phyloP scores from a whole-genome alignment of 2,329 filamentous ascomycete species.

The Aspergillus jensenii region DNA sequence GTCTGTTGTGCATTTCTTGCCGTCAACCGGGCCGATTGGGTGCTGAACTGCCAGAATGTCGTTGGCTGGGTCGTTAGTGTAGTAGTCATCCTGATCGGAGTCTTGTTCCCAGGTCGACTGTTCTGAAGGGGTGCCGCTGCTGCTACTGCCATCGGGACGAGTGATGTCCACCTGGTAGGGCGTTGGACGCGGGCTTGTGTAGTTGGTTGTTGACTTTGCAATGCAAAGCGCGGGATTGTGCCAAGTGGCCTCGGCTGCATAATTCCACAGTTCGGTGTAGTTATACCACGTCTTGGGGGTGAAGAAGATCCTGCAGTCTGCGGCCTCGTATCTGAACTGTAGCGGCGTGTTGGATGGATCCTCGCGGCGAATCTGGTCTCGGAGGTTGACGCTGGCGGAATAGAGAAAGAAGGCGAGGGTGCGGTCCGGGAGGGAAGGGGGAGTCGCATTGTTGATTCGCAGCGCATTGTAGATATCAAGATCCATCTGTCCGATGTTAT shows the following conservation, averaged over 20 bases:
- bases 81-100: too few relatives aligned
- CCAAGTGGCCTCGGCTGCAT: neutral
- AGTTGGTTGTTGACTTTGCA: neutral
- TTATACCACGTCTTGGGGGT: conserved; percentile 30
- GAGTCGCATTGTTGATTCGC: too few relatives aligned
- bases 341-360: conserved; percentile 18
- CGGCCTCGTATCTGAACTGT: conserved; percentile 47
- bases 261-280: neutral
- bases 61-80: too few relatives aligned
- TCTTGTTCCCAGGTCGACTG: too few relatives aligned
- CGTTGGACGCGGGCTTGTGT: too few relatives aligned
- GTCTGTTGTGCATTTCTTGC: too few relatives aligned
- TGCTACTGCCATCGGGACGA: too few relatives aligned
- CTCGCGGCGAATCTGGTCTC: conserved; percentile 44
- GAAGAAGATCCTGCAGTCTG: conserved; percentile 60
- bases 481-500: neutral
- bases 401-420: neutral
- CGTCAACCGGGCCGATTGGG: too few relatives aligned
- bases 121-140: too few relatives aligned
- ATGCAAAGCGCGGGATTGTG: neutral
- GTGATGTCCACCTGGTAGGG: too few relatives aligned
- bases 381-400: conserved; percentile 4
- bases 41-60: too few relatives aligned
- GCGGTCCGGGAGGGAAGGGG: neutral
- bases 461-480: too few relatives aligned